Percentiles rank a stretch among this genome's conserved stretches.
phyloP scores from a whole-genome alignment of 2,329 filamentous ascomycete genomes.

The Zasmidium citrigriseum region DNA sequence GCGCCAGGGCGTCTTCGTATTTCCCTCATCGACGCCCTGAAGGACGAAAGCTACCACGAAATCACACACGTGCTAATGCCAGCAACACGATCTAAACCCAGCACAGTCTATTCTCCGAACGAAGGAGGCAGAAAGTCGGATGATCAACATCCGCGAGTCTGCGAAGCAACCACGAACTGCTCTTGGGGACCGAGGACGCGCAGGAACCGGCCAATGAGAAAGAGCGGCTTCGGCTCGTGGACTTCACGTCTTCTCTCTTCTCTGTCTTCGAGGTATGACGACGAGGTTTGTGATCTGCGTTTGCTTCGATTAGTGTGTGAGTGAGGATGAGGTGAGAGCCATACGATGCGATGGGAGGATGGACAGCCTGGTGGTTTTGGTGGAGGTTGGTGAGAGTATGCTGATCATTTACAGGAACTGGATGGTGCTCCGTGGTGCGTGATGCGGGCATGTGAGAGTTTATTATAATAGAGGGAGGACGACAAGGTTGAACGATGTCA shows the following conservation, averaged over 20 bases:
- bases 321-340: background rate
- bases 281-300: background rate
- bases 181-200: background rate
- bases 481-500: background rate
- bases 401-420: background rate
- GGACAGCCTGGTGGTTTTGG: background rate
- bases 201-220: background rate
- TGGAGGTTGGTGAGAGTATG: background rate
- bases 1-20: no score
- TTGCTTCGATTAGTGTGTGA: background rate
- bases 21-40: no score
- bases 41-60: background rate
- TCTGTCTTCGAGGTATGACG: background rate
- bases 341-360: background rate
- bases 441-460: background rate
- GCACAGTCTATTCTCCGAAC: background rate
- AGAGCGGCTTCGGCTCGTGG: background rate
- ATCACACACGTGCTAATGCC: background rate
- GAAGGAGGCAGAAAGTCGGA: background rate
- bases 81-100: background rate
- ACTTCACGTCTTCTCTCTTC: conserved; percentile 7
- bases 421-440: background rate
- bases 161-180: background rate
- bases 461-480: background rate
- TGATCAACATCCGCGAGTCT: background rate